Conservation (phyloP, 1,284 basidiomycete species). For the Moesziomyces sp. region DNA sequence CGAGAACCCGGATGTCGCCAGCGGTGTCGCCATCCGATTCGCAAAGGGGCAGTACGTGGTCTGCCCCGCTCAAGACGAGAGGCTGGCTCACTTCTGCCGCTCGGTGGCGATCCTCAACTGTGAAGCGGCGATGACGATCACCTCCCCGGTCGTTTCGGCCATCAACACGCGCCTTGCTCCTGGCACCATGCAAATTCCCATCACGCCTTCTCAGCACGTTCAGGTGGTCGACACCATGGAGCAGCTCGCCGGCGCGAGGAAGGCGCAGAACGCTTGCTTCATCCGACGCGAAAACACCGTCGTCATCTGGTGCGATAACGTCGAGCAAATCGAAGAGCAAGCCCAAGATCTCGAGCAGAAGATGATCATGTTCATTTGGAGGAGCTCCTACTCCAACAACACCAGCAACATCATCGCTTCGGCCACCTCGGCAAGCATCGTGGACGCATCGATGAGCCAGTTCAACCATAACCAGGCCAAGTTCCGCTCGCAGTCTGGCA, state of each 20-base stretch:
- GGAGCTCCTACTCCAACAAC: slow-evolving; percentile 27
- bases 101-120: slow-evolving; percentile 78
- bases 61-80: slow-evolving; percentile 31
- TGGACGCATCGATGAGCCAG: slow-evolving; percentile 16
- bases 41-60: slow-evolving; percentile 48
- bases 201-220: slow-evolving; percentile 48
- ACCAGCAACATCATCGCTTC: slow-evolving; percentile 8
- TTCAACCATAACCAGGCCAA: slow-evolving; percentile 36
- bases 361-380: slow-evolving; percentile 83
- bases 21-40: slow-evolving; percentile 45
- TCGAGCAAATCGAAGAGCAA: slow-evolving; percentile 68
- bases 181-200: slow-evolving; percentile 40
- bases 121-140: slow-evolving; percentile 81
- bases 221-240: slow-evolving; percentile 71
- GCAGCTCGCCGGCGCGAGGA: slow-evolving; percentile 77
- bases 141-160: slow-evolving; percentile 82
- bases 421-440: neutral
- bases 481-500: slow-evolving; percentile 11
- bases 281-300: slow-evolving; percentile 80
- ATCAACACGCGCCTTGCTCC: slow-evolving; percentile 70
- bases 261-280: slow-evolving; percentile 86
- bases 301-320: slow-evolving; percentile 80
- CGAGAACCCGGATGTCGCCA: slow-evolving; percentile 17
- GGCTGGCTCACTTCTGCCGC: slow-evolving; percentile 58
- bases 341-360: slow-evolving; percentile 77